Percentiles rank a stretch among this genome's conserved stretches.
Evolutionary conservation across 371 early-diverging fungal species (phyloP).

Genomic region (Furculomyces boomerangus): DNA sequence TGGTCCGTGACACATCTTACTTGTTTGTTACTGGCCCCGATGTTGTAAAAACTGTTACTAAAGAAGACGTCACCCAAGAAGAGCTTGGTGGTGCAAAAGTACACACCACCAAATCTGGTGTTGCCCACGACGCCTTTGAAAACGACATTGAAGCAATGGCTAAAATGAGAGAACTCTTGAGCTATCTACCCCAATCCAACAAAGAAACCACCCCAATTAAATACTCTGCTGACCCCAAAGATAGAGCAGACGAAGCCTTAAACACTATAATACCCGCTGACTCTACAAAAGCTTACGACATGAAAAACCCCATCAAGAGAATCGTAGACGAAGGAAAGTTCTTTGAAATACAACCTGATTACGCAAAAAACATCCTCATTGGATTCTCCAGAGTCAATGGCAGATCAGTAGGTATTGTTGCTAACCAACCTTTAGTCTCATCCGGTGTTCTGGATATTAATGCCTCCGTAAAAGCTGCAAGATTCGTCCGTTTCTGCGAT

Average conservation of each 20-base stretch:
- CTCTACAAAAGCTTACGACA: constrained; percentile 89
- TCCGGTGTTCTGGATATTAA: constrained; percentile 94
- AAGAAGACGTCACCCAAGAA: constrained; percentile 89
- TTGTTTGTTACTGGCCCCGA: constrained; percentile 96
- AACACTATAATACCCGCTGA: constrained; percentile 77
- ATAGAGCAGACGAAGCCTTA: constrained; percentile 60
- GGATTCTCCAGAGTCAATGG: constrained; percentile 81
- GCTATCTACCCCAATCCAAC: constrained; percentile 78
- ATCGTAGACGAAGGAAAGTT: constrained; percentile 73
- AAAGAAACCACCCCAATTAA: constrained; percentile 42
- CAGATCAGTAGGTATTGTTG: constrained; percentile 82
- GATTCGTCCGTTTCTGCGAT: constrained; percentile 93
- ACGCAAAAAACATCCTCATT: constrained; percentile 81
- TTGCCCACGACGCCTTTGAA: constrained; percentile 81
- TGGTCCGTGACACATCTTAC: constrained; percentile 91
- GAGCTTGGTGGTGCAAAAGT: constrained; percentile 85
- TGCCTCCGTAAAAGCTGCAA: constrained; percentile 86
- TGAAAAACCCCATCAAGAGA: constrained; percentile 69
- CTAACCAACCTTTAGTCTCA: constrained; percentile 88
- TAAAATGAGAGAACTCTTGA: constrained; percentile 65
- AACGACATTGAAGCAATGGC: constrained; percentile 91
- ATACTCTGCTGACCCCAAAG: constrained; percentile 48
- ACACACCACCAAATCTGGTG: constrained; percentile 78
- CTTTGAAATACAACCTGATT: constrained; percentile 85
- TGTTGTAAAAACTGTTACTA: constrained; percentile 89